Conservation (phyloP, 2,329 filamentous ascomycete species). For the Aspergillus carbonarius region DNA sequence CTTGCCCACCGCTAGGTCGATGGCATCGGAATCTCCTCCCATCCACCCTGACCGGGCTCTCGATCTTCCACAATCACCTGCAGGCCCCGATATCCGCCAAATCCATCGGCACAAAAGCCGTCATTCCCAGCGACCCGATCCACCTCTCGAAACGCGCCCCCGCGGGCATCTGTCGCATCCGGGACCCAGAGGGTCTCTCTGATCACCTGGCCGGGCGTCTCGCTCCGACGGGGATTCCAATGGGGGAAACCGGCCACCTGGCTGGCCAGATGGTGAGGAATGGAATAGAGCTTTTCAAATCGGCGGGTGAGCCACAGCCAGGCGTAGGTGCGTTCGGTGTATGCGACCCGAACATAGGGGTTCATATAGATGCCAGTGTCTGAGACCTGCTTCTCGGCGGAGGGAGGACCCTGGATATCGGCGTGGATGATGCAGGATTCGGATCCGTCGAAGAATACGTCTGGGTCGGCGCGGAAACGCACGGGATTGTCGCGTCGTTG, state of each 20-base stretch:
- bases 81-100: slow-evolving; percentile 35
- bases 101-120: slow-evolving; percentile 38
- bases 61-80: slow-evolving; percentile 37
- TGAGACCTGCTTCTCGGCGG: slow-evolving; percentile 25
- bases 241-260: slow-evolving; percentile 56
- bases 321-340: slow-evolving; percentile 55
- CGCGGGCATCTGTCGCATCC: slow-evolving; percentile 19
- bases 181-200: slow-evolving; percentile 33
- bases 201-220: slow-evolving; percentile 55
- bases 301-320: slow-evolving; percentile 61
- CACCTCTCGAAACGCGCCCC: slow-evolving; percentile 32
- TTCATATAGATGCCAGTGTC: slow-evolving; percentile 68
- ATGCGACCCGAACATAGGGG: slow-evolving; percentile 71
- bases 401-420: slow-evolving; percentile 42
- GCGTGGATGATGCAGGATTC: slow-evolving; percentile 61
- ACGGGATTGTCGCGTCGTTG: slow-evolving; percentile 43
- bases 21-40: slow-evolving; percentile 23
- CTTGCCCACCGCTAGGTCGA: background rate
- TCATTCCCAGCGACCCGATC: slow-evolving; percentile 33
- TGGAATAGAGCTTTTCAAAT: slow-evolving; percentile 63
- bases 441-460: slow-evolving; percentile 61
- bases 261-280: slow-evolving; percentile 59
- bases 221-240: slow-evolving; percentile 60
- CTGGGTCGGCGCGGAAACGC: slow-evolving; percentile 58
- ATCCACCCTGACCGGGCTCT: slow-evolving; percentile 35